These are phyloP conservation scores for Salinomyces thailandicus DNA, from an alignment of 2,329 filamentous ascomycete genomes.

Conservation along the genomic window DNA sequence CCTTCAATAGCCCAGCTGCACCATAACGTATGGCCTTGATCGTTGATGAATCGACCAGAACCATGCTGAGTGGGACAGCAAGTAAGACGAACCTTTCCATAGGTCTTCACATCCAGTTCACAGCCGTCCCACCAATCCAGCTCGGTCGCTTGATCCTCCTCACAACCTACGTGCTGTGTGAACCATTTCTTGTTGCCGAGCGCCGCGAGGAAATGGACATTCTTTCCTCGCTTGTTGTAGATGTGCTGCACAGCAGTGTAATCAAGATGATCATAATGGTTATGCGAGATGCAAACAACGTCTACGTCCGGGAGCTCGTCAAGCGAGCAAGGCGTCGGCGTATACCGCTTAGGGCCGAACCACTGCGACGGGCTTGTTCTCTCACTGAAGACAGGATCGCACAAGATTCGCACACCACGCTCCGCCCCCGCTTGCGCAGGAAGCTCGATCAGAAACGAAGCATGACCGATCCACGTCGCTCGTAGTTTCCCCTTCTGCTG, in stretches of 20 bases:
- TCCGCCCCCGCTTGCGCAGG: slow-evolving; percentile 18
- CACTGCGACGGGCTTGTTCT: slow-evolving; percentile 38
- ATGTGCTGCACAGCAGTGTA: slow-evolving; percentile 34
- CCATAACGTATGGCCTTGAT: slow-evolving; percentile 36
- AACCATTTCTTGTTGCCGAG: slow-evolving; percentile 32
- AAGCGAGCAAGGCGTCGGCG: slow-evolving; percentile 40
- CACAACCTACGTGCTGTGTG: slow-evolving; percentile 29
- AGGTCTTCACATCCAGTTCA: slow-evolving; percentile 22
- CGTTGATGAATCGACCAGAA: slow-evolving; percentile 33
- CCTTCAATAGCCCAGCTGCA: slow-evolving; percentile 36
- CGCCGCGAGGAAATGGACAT: slow-evolving; percentile 34
- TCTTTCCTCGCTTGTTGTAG: slow-evolving; percentile 26
- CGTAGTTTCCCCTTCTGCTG: slow-evolving; percentile 25
- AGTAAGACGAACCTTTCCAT: slow-evolving; percentile 32
- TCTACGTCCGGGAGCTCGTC: slow-evolving; percentile 44
- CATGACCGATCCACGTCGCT: slow-evolving; percentile 44
- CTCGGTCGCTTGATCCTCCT: slow-evolving; percentile 33
- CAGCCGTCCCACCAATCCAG: slow-evolving; percentile 43
- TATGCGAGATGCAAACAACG: slow-evolving; percentile 43
- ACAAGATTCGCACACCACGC: slow-evolving; percentile 37
- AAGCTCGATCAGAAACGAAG: slow-evolving; percentile 40
- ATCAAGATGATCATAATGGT: slow-evolving; percentile 49
- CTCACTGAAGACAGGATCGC: slow-evolving; percentile 45
- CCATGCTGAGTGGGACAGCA: slow-evolving; percentile 41
- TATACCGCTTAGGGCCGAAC: slow-evolving; percentile 43